These are phyloP conservation scores for bread wheat (Triticum aestivum) DNA, from an alignment of 176 grass and related monocot species.

Conservation along the genomic window DNA sequence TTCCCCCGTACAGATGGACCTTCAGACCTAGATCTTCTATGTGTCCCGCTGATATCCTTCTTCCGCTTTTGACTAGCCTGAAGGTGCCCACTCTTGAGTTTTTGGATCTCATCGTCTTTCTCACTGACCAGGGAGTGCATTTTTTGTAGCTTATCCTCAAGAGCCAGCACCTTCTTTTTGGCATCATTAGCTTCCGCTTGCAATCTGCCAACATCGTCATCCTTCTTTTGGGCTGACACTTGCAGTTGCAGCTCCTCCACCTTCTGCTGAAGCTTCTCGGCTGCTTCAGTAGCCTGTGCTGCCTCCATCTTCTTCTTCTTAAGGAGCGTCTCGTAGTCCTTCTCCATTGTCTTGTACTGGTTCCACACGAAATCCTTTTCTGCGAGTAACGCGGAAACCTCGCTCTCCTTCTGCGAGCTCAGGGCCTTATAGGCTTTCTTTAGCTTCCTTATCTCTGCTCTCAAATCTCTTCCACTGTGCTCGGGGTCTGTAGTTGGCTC, in stretches of 20 bases:
- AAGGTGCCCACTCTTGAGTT: slow-evolving; percentile 10
- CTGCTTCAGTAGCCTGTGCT: slow-evolving; percentile 46
- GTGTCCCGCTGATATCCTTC: neutral
- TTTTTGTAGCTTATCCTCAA: slow-evolving; percentile 35
- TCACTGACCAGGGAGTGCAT: slow-evolving; percentile 34
- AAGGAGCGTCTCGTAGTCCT: slow-evolving; percentile 23
- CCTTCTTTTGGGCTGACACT: slow-evolving; percentile 34
- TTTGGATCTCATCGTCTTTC: slow-evolving; percentile 33
- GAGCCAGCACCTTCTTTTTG: slow-evolving; percentile 30
- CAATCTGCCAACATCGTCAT: slow-evolving; percentile 31
- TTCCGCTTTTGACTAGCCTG: slow-evolving; percentile 15
- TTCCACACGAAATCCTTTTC: slow-evolving; percentile 62
- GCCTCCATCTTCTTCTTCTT: slow-evolving; percentile 42
- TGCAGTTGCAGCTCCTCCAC: slow-evolving; percentile 38
- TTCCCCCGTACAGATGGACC: neutral
- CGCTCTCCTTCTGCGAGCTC: slow-evolving; percentile 45
- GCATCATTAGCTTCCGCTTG: slow-evolving; percentile 28
- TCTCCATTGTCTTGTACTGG: slow-evolving; percentile 62
- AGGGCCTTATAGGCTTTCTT: slow-evolving; percentile 48
- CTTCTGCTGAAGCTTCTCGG: slow-evolving; percentile 32
- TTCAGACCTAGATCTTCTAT: slow-evolving; percentile 38
- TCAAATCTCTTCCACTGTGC: slow-evolving; percentile 16
- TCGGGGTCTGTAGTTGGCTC: slow-evolving; percentile 12
- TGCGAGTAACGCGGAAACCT: slow-evolving; percentile 41
- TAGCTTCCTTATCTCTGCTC: slow-evolving; percentile 39